Evolutionary conservation across 768 basidiomycete genomes (phyloP).

Genomic region (Asterophora lycoperdoides): DNA sequence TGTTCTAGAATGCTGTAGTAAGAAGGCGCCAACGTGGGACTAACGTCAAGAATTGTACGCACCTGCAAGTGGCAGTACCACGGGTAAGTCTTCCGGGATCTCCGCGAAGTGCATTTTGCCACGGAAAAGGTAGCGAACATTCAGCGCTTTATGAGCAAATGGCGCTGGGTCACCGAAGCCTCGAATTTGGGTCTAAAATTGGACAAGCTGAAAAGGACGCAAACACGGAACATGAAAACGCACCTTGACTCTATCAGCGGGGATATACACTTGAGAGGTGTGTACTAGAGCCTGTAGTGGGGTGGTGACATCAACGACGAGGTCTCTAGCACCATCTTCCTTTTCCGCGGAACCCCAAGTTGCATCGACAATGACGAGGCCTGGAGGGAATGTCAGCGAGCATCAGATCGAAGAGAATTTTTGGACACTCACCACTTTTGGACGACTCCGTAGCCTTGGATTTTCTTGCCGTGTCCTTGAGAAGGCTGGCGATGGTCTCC

Average conservation of each 20-base stretch:
- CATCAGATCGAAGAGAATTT: slow-evolving; percentile 1
- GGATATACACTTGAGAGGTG: slow-evolving; percentile 73
- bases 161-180: slow-evolving; percentile 89
- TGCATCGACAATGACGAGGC: slow-evolving; percentile 74
- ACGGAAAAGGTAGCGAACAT: slow-evolving; percentile 74
- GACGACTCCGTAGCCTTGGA: slow-evolving; percentile 60
- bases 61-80: slow-evolving; percentile 76
- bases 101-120: slow-evolving; percentile 73
- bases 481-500: slow-evolving; percentile 54
- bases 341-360: slow-evolving; percentile 58
- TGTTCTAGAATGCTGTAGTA: slow-evolving; percentile 19
- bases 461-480: slow-evolving; percentile 64
- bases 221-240: slow-evolving; percentile 16
- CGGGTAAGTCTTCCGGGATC: slow-evolving; percentile 62
- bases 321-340: slow-evolving; percentile 46
- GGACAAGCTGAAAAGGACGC: not conserved
- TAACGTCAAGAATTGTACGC: slow-evolving; percentile 22
- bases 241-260: slow-evolving; percentile 75
- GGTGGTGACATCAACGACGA: slow-evolving; percentile 72
- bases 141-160: slow-evolving; percentile 62
- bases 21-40: not conserved
- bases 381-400: slow-evolving; percentile 33
- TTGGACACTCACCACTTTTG: slow-evolving; percentile 51
- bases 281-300: slow-evolving; percentile 79
- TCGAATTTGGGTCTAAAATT: slow-evolving; percentile 59